Conservation (phyloP, 768 basidiomycete genomes). For the Clitopilus hobsonii region DNA sequence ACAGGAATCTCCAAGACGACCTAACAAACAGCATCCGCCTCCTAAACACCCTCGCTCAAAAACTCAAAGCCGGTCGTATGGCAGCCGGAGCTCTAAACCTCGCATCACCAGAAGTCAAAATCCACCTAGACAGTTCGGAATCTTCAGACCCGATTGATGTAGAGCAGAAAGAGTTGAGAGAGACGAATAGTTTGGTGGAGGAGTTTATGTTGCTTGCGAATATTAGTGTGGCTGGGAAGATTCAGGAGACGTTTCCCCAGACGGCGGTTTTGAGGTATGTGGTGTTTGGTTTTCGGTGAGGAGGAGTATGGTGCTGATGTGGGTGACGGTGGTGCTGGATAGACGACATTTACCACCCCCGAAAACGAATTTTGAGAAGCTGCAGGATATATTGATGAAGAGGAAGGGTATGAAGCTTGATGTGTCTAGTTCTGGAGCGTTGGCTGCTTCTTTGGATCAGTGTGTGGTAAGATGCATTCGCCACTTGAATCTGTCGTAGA, state of each 20-base stretch:
- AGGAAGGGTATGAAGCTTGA: conserved; percentile 80
- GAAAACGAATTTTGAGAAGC: conserved; percentile 88
- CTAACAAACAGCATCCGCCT: conserved; percentile 84
- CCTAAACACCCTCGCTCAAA: conserved; percentile 80
- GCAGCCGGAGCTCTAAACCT: conserved; percentile 95
- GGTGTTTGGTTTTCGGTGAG: neutral
- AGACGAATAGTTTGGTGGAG: conserved; percentile 96
- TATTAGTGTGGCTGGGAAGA: conserved; percentile 86
- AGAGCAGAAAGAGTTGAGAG: conserved; percentile 86
- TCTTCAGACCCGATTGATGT: conserved; percentile 96
- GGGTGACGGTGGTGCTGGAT: neutral
- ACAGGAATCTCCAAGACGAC: conserved; percentile 71
- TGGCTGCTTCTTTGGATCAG: conserved; percentile 83
- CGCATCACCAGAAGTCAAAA: conserved; percentile 97
- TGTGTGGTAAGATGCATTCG: conserved; percentile 59
- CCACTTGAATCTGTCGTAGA: neutral
- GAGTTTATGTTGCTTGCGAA: conserved; percentile 99
- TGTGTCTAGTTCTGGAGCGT: conserved; percentile 84
- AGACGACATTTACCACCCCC: conserved; percentile 93
- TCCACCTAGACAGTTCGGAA: conserved; percentile 89
- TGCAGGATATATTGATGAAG: conserved; percentile 89
- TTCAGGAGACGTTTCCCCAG: conserved; percentile 92
- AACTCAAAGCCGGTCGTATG: conserved; percentile 85
- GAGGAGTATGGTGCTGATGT: no score
- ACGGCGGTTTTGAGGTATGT: conserved; percentile 84